Evolutionary conservation across 78 protist species (phyloP), one percentile per base, ranked within the genome.

Genomic region (Neovahlkampfia damariscottae): DNA sequence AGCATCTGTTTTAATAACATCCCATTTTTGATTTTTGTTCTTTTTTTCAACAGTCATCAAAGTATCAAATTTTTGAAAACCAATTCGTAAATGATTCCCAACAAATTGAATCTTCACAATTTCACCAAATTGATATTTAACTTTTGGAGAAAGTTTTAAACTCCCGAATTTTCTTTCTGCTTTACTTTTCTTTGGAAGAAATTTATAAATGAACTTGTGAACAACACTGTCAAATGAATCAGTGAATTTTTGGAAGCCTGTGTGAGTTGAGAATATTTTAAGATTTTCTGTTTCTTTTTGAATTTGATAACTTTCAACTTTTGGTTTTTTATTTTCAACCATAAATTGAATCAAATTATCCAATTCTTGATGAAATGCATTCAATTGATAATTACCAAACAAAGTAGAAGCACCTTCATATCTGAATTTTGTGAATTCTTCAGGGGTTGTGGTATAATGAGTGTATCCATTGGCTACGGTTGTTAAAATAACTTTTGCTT

Each of bases 351-450:
- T 19, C 62, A 50, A 50, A 19, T 50, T 50, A 19, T 50, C 62
- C 62, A 50, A n/a, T 19, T 50, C 62, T 50, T 50, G 62, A n/a
- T 19, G 19, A 19, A n/a, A 50, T 50, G 62, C 62, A 19, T 19
- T 19, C 19, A 50, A 19, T n/a, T 19, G 19, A 50, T 50, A 19
- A n/a, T 87, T 87, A 10, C 91, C 91, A 38, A 74, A 81, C 35
- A 77, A 40, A 40, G 91, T 88, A 8, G 87, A 77, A 1, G 91
- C 91, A 34, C 70, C 91, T 41, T 88, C 91, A 76, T 84, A 88
- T 73, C 88, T 72, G 77, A 80, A 83, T 28, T 70, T 81, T 66
- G 83, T 72, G 73, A 77, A 88, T 67, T 87, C 91, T 40, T 83
- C 88, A 5, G 29, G 58, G 73, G 91, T 87, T 30, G 91, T 79